These are phyloP conservation scores for Fusarium chaquense DNA, from an alignment of 2,329 filamentous ascomycete genomes.

Conservation along the genomic window DNA sequence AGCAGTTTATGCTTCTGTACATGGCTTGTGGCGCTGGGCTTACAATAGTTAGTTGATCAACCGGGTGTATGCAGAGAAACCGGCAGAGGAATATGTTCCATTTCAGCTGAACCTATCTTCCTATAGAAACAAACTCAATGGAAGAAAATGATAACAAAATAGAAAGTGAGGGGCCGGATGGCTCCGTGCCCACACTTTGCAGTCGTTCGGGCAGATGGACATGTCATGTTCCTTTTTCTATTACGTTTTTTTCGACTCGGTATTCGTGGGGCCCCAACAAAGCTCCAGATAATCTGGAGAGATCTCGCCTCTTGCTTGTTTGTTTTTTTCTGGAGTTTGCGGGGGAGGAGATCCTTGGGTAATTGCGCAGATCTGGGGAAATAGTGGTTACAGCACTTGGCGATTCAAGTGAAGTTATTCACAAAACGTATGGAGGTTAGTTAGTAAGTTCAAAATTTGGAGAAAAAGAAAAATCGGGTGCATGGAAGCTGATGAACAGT, in stretches of 20 bases:
- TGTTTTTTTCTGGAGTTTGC: conserved; percentile 40
- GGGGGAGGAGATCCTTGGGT: conserved; percentile 21
- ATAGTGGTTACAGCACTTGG: background rate
- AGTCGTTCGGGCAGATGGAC: background rate
- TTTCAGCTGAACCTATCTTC: background rate
- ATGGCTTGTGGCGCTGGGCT: conserved; percentile 25
- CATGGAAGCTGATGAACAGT: conserved; percentile 1
- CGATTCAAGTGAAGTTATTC: conserved; percentile 24
- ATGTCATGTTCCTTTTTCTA: conserved; percentile 32
- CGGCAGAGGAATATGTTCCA: conserved; percentile 12
- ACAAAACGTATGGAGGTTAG: background rate
- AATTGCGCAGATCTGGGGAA: conserved; percentile 26
- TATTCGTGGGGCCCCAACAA: conserved; percentile 44
- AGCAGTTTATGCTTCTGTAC: conserved; percentile 10
- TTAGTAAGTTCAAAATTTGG: conserved; percentile 26
- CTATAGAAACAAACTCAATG: background rate
- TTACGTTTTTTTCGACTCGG: conserved; percentile 44
- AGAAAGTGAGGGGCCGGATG: conserved; percentile 20
- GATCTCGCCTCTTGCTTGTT: conserved; percentile 12
- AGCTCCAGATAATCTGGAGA: conserved; percentile 33
- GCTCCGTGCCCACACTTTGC: conserved; percentile 29
- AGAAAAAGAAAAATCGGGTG: conserved; percentile 13
- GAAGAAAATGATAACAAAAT: background rate
- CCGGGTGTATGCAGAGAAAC: conserved; percentile 7
- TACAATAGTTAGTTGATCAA: conserved; percentile 20